phyloP scores from a whole-genome alignment of 306 rosid genomes.

The Glycine tomentella region DNA sequence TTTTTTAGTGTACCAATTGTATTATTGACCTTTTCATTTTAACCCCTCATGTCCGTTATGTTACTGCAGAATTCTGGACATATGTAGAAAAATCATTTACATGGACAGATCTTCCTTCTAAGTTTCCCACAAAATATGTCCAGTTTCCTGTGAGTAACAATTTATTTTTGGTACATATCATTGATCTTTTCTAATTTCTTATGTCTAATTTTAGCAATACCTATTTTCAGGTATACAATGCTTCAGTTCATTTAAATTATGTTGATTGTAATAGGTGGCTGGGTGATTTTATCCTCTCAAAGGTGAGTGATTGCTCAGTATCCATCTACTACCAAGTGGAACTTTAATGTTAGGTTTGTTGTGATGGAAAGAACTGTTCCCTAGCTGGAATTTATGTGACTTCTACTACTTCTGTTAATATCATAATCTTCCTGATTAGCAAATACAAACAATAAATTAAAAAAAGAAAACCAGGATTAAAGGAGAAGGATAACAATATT shows the following conservation, averaged over 20 bases:
- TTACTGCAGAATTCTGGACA: slow-evolving; percentile 89
- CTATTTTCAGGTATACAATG: slow-evolving; percentile 80
- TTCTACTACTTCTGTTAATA: slow-evolving; percentile 20
- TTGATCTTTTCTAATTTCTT: slow-evolving; percentile 51
- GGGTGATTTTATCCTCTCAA: slow-evolving; percentile 93
- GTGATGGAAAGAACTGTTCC: background rate
- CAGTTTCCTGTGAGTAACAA: slow-evolving; percentile 86
- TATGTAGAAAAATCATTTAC: slow-evolving; percentile 94
- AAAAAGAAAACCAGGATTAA: slow-evolving; percentile 18
- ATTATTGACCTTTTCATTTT: slow-evolving; percentile 32
- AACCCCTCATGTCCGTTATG: slow-evolving; percentile 26
- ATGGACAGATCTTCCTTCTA: slow-evolving; percentile 97
- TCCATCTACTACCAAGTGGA: background rate
- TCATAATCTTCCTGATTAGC: slow-evolving; percentile 14
- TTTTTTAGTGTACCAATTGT: background rate
- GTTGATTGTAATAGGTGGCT: slow-evolving; percentile 99
- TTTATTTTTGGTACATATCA: slow-evolving; percentile 37
- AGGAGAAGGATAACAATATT: background rate
- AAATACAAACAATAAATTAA: background rate
- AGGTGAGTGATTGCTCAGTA: slow-evolving; percentile 63
- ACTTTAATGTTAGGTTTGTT: slow-evolving; percentile 31
- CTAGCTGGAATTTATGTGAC: slow-evolving; percentile 29
- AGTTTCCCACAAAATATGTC: slow-evolving; percentile 95
- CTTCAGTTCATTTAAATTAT: slow-evolving; percentile 86
- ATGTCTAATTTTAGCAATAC: background rate